Conservation (phyloP, 2,329 filamentous ascomycete species). For the Epichloe sibirici region DNA sequence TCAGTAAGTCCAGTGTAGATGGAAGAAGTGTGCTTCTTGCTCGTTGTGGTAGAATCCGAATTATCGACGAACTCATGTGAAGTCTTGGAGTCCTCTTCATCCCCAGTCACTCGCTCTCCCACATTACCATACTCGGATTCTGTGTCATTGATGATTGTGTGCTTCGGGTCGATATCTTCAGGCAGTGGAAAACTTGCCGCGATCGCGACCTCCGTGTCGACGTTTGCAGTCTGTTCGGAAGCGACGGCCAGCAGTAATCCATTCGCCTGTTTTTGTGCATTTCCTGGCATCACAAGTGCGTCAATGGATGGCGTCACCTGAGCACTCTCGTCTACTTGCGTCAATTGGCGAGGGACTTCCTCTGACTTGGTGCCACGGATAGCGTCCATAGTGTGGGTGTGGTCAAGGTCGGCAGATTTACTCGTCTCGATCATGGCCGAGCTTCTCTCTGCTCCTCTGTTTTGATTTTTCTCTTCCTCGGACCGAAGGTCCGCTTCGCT, state of each 20-base stretch:
- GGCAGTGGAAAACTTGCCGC: not conserved
- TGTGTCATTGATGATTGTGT: not conserved
- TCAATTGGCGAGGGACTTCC: not conserved
- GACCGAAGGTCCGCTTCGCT: slow-evolving; percentile 18
- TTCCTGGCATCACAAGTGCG: not conserved
- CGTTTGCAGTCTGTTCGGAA: not conserved
- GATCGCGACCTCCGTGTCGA: not conserved
- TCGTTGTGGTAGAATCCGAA: slow-evolving; percentile 16
- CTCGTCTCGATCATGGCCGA: not conserved
- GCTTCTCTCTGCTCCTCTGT: not conserved
- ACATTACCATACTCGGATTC: not conserved
- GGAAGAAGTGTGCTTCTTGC: slow-evolving; percentile 25
- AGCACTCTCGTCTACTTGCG: not conserved
- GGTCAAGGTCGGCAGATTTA: not conserved
- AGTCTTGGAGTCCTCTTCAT: slow-evolving; percentile 1
- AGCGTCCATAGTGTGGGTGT: not conserved
- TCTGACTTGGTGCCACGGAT: not conserved
- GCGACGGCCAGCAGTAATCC: not conserved
- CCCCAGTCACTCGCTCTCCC: not conserved
- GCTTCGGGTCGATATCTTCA: slow-evolving; percentile 1
- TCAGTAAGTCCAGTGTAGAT: slow-evolving; percentile 26
- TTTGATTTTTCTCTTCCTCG: slow-evolving; percentile 12
- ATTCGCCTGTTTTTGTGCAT: slow-evolving; percentile 1
- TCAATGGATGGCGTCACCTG: slow-evolving; percentile 1
- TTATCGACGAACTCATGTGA: slow-evolving; percentile 10